phyloP scores from a whole-genome alignment of 2,329 filamentous ascomycete genomes.

The Aspergillus arachidicola region DNA sequence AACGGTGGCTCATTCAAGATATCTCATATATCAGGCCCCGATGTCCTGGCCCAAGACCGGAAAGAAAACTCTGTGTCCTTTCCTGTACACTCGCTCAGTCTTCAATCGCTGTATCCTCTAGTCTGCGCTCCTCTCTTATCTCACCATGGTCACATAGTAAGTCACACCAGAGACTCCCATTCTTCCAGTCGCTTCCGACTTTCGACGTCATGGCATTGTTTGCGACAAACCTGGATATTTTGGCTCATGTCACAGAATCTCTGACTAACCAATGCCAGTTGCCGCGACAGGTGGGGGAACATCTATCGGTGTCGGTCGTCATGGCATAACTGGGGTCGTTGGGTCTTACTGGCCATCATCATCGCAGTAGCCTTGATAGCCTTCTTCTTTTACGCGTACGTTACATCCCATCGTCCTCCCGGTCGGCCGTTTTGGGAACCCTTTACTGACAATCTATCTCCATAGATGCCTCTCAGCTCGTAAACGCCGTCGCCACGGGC shows the following conservation, averaged over 20 bases:
- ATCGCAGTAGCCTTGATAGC: background rate
- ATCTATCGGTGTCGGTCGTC: background rate
- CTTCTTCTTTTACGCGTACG: slow-evolving; percentile 1
- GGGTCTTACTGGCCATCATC: background rate
- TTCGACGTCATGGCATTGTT: too few species aligned
- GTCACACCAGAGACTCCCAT: background rate
- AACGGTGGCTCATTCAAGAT: background rate
- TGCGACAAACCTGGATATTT: too few species aligned
- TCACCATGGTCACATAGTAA: background rate
- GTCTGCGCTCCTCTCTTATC: background rate
- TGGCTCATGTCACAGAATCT: background rate
- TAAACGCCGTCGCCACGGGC: background rate
- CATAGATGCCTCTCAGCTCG: background rate
- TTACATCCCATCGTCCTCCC: background rate
- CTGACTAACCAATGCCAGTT: background rate
- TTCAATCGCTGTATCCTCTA: background rate
- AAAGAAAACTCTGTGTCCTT: background rate
- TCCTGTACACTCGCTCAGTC: background rate
- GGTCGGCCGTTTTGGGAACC: background rate
- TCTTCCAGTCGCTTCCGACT: too few species aligned
- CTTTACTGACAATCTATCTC: background rate
- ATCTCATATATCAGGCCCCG: background rate
- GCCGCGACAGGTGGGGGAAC: background rate
- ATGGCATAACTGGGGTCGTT: background rate
- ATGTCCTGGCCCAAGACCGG: background rate